Evolutionary conservation across 192 early-diverging fungal species (phyloP).

Genomic region (Coemansia interrupta): DNA sequence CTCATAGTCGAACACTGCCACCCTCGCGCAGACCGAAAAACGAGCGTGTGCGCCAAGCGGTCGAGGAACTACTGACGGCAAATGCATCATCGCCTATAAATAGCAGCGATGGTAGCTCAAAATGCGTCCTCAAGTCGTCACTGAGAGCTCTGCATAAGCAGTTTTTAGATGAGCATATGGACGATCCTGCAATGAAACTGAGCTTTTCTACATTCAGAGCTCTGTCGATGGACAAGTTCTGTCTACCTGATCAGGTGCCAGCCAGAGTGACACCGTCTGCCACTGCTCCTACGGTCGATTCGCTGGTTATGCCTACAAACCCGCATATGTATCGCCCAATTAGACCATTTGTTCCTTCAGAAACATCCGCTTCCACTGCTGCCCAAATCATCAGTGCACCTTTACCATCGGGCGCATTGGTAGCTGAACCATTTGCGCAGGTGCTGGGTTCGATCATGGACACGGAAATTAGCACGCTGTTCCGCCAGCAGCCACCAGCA

Average conservation of each 20-base stretch:
- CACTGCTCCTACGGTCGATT: background rate
- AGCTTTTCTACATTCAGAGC: slow-evolving; percentile 30
- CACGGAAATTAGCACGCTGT: background rate
- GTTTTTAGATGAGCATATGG: slow-evolving; percentile 7
- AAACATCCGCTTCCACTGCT: background rate
- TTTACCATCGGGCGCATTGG: too few species aligned
- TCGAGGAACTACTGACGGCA: slow-evolving; percentile 14
- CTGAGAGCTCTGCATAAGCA: slow-evolving; percentile 21
- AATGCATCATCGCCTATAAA: background rate
- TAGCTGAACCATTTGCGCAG: background rate
- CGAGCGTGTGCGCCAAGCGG: slow-evolving; percentile 2
- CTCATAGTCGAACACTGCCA: slow-evolving; percentile 6
- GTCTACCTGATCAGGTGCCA: background rate
- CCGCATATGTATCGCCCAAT: background rate
- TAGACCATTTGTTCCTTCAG: background rate
- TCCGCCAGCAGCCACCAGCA: background rate
- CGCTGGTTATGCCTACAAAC: background rate
- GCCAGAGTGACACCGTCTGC: background rate
- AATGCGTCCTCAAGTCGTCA: slow-evolving; percentile 6
- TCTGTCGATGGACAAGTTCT: slow-evolving; percentile 17
- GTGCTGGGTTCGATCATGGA: background rate
- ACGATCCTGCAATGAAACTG: background rate
- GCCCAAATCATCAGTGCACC: background rate
- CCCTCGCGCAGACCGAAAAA: slow-evolving; percentile 17
- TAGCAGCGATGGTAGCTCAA: background rate